Evolutionary conservation across 306 rosid genomes (phyloP).

Genomic region (Datisca glomerata): DNA sequence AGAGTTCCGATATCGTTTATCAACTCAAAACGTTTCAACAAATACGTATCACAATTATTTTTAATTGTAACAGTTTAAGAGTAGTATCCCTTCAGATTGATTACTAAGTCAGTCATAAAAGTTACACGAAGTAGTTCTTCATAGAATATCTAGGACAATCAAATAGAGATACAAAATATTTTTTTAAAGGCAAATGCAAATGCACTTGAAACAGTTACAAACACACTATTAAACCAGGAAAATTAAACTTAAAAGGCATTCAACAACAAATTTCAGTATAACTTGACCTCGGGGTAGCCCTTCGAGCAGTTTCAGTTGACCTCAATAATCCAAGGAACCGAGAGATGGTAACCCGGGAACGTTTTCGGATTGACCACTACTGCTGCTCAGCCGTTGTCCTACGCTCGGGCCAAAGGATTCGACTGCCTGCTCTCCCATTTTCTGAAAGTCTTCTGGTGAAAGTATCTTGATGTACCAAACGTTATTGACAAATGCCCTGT

Average conservation of each 20-base stretch:
- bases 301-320: not conserved
- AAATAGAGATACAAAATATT: no score
- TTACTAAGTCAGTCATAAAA: no score
- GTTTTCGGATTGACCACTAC: conserved; percentile 34
- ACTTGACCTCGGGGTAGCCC: not conserved
- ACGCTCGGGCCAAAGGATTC: conserved; percentile 46
- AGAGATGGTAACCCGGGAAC: conserved; percentile 47
- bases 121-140: no score
- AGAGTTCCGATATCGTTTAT: no score
- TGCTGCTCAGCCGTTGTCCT: conserved; percentile 40
- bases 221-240: no score
- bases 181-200: no score
- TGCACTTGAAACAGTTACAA: no score
- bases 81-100: no score
- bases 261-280: conserved; percentile 5
- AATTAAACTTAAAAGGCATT: not conserved
- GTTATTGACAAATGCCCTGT: conserved; percentile 71
- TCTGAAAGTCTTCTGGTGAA: conserved; percentile 72
- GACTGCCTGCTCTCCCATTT: conserved; percentile 57
- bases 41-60: no score
- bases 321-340: conserved; percentile 53
- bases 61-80: no score
- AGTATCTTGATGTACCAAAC: conserved; percentile 86
- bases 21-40: no score
- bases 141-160: no score